Base-by-base conservation (phyloP, 805 yeast species). In the Blastobotrys robertii region DNA sequence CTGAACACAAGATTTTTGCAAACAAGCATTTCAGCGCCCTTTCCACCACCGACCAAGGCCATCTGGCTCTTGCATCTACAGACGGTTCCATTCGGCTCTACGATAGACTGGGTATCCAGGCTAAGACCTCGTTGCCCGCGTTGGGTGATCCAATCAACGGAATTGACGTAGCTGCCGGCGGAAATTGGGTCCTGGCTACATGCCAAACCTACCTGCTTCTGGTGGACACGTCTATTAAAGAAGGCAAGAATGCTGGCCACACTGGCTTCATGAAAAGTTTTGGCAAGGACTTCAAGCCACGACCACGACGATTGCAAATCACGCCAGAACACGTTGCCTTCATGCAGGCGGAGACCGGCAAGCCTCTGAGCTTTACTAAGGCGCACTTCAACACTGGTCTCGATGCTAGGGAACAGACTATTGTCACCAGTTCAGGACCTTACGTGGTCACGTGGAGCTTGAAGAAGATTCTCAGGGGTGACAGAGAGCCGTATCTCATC, bases 371-470 rank as follows among this genome's bases (percentile, higher is more conserved):
- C 15, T 86, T 85, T 60, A 77, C 92, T 3, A 70, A 71, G 44
- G 95, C 94, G 4, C 73, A 74, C 51, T 87, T 87, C 69, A 84
- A 87, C 59, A 70, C 81, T 19, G 86, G 86, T 34, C 43, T 74
- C n/a, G 70, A 72, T 39, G 58, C 75, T 19, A 75, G 73, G 47
- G 92, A 81, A 55, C 77, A 82, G 13, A 69, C 80, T 1, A 82
- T 87, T 40, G 77, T 85, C 16, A 73, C 94, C 1, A 77, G 90
- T 3, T 69, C 81, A 2, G 95, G 95, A 2, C 90, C 88, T 13
- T 87, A 77, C 60, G 81, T 86, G 16, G 73, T 87, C 15, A 72
- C 83, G 1, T 87, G 95, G 95, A 77, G 81, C 9, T 60, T 87
- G 56, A 70, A 66, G 50, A 75, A 78, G 47, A 68, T 82, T 10